A percentile compares a stretch with the other conserved stretches of the same genome.
Evolutionary conservation across 1,284 basidiomycete species (phyloP).

Genomic region (Leccinum pseudoinsigne): DNA sequence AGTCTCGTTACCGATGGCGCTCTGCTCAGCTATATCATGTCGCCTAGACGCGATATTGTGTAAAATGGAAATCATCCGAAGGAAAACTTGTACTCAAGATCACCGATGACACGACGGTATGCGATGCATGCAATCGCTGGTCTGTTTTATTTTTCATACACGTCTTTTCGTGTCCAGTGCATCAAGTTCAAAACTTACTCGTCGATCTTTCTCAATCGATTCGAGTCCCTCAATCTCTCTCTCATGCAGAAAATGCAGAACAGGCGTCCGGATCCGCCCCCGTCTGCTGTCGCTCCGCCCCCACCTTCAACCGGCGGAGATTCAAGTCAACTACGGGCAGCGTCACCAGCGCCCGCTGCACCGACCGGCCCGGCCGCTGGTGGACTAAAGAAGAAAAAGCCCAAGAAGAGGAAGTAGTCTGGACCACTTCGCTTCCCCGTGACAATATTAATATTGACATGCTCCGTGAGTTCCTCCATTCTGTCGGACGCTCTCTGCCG

Average conservation of each 20-base stretch:
- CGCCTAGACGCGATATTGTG: constrained; percentile 76
- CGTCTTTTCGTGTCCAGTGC: constrained; percentile 54
- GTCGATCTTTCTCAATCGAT: constrained; percentile 91
- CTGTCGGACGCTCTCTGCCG: background rate
- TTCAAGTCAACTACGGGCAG: constrained; percentile 20
- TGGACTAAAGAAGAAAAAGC: constrained; percentile 54
- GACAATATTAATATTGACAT: constrained; percentile 6
- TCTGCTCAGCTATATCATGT: constrained; percentile 5
- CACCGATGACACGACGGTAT: constrained; percentile 83
- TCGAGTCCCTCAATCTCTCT: constrained; percentile 85
- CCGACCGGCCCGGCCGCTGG: constrained; percentile 34
- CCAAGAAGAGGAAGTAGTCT: constrained; percentile 54
- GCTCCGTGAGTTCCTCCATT: constrained; percentile 13
- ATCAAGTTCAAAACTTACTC: constrained; percentile 94
- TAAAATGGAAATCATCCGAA: constrained; percentile 84
- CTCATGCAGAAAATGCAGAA: constrained; percentile 86
- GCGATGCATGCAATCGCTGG: constrained; percentile 31
- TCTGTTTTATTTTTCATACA: background rate
- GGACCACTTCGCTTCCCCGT: constrained; percentile 1
- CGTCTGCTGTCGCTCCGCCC: constrained; percentile 19
- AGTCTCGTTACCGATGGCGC: constrained; percentile 24
- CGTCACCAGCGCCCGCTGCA: constrained; percentile 28
- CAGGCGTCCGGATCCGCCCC: constrained; percentile 34
- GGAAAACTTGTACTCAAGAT: constrained; percentile 89
- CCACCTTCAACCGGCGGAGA: constrained; percentile 19